Percentiles rank a stretch among this genome's conserved stretches.
These are phyloP conservation scores for Triticum timopheevii DNA, from an alignment of 176 grass and related monocot species.

Conservation along the genomic window DNA sequence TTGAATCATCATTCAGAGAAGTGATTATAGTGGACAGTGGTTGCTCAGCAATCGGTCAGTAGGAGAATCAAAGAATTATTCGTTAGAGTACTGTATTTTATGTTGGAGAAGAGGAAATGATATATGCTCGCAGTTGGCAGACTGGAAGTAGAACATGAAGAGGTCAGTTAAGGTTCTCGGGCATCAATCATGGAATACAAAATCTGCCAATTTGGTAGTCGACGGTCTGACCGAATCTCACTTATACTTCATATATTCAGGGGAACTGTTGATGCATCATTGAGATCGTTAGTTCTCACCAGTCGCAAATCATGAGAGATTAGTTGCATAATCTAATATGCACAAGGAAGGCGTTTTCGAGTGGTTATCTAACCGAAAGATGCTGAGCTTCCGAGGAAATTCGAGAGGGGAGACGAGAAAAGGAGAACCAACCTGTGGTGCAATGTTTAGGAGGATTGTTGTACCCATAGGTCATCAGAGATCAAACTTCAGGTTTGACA, in stretches of 20 bases:
- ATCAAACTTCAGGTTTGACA: too few species aligned
- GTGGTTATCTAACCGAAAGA: conserved; percentile 43
- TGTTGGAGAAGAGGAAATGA: neutral
- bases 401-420: neutral
- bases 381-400: conserved; percentile 7
- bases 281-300: conserved; percentile 15
- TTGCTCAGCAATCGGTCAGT: neutral
- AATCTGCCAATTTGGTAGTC: neutral
- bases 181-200: conserved; percentile 1
- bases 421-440: neutral
- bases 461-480: too few species aligned
- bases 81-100: neutral
- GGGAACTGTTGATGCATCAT: conserved; percentile 29
- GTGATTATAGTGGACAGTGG: neutral
- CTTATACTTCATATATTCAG: neutral
- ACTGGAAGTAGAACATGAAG: neutral
- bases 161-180: conserved; percentile 31
- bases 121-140: neutral
- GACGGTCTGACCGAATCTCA: conserved; percentile 41
- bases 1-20: neutral
- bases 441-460: too few species aligned
- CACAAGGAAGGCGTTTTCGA: conserved; percentile 15
- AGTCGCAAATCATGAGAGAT: neutral
- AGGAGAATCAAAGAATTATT: neutral
- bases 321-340: neutral